Base-by-base conservation (phyloP, 164 flowering plant genomes). In the Saururus chinensis region DNA sequence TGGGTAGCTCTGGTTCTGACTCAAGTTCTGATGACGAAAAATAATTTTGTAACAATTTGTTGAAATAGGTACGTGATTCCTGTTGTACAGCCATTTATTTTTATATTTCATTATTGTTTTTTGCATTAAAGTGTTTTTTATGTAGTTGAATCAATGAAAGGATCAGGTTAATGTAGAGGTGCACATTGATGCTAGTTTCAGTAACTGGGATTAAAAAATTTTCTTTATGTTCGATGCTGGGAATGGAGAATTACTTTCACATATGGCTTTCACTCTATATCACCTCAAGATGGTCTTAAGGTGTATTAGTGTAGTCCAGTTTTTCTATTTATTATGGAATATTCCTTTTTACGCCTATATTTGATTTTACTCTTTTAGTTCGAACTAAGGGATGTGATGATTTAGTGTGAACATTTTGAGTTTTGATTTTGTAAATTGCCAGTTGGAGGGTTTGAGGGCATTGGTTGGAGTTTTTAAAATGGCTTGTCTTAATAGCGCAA, bases 1-100 rank as follows among this genome's bases (percentile, higher is more conserved):
- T 68, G 57, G 75, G 77, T 55, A 57, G 49, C 14, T 42, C 49
- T 24, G 57, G 9, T 17, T 55, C 57, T 23, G 57, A 52, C 63
- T 83, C 81, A 49, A 79, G 83, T 64, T 75, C 86, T 24, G 86
- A 80, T 72, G 82, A 80, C 24, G 88, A 83, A 26, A 66, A 56
- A 60, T 52, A 53, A 40, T 30, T 30, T 72, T 70, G 59, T 53
- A 42, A 13, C 57, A 56, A 51, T 19, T 40, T 19, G 10, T 25
- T 23, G 35, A 4, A 5, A 56, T 14, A 56, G 59, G 59, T 56
- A 56, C 8, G 26, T 22, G 4, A 7, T 56, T 25, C 1, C 59
- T 0, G 23, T 25, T 53, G 19, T 7, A 22, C 22, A n/a, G 17
- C 17, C 23, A 5, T 53, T 53, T n/a, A 8, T 53, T 53, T 52